Evolutionary conservation across 1,284 basidiomycete species (phyloP).

Genomic region (Exobasidium cylindrosporum): DNA sequence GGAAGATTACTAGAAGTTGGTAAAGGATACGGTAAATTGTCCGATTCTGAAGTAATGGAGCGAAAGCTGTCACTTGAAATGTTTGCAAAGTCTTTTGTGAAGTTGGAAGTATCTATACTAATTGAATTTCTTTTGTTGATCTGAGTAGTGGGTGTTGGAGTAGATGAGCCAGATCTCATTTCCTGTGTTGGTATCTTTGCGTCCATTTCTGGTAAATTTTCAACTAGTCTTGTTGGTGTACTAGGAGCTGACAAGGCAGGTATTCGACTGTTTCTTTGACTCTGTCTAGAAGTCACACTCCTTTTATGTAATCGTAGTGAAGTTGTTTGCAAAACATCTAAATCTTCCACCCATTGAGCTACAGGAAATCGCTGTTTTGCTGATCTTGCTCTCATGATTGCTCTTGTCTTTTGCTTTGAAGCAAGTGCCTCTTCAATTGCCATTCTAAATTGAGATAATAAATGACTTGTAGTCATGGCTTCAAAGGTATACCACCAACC

Average conservation of each 20-base stretch:
- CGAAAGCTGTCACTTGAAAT: background rate
- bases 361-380: slow-evolving; percentile 7
- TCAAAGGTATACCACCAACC: slow-evolving; percentile 7
- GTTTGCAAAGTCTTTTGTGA: background rate
- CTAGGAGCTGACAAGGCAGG: background rate
- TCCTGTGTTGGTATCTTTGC: no score
- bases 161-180: no score
- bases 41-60: background rate
- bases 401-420: background rate
- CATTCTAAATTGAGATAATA: background rate
- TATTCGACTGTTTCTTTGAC: background rate
- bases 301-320: background rate
- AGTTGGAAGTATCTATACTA: background rate
- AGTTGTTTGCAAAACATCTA: background rate
- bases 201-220: background rate
- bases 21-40: background rate
- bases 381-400: slow-evolving; percentile 2
- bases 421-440: slow-evolving; percentile 6
- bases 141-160: background rate
- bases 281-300: background rate
- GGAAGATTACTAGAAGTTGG: background rate
- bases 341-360: slow-evolving; percentile 6
- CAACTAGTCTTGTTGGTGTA: background rate
- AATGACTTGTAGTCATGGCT: slow-evolving; percentile 2
- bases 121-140: background rate